Evolutionary conservation across 73 alveolate genomes (phyloP), one percentile per base, ranked within the genome.

Genomic region (Paraurostyla sp.): DNA sequence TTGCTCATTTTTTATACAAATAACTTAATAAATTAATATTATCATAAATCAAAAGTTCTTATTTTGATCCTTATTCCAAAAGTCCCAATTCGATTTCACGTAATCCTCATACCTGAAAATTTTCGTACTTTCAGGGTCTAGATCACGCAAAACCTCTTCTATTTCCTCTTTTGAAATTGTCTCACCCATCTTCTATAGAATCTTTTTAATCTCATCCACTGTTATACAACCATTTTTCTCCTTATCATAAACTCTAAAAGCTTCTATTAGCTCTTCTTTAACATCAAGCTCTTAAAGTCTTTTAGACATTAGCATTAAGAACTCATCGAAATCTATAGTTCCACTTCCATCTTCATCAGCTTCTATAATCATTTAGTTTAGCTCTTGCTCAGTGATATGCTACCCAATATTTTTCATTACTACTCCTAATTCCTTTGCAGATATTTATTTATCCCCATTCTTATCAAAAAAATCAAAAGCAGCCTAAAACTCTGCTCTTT

Each of bases 321-420:
- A 87, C 50, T 87, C 92, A 27, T 76, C 90, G 51, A 80, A 87
- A 50, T 87, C 90, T 0, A 87, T 87, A 0, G 92, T 48, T 9
- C 92, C 94, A 38, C 92, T 57, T 40, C 92, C 94, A 81, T 80
- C 94, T 54, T 80, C 75, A 58, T 87, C 94, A 13, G 76, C 91
- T 42, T 87, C 94, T 11, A 45, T 32, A n/a, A 84, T 54, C 83
- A 87, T 81, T 56, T 87, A 42, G 29, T 40, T 43, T 20, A 87
- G 43, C 50, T 75, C 85, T 62, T 75, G 59, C 22, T 87, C 85
- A 27, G 85, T 87, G 22, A 76, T 58, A 49, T 80, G 75, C 57
- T 57, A 45, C 4, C 92, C 94, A 22, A 87, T 75, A 56, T 63
- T 52, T 36, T 68, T 62, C 92, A 87, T 87, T 9, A 81, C 84